These are phyloP conservation scores for Davidsoniella eucalypti DNA, from an alignment of 2,329 filamentous ascomycete genomes.

Conservation along the genomic window DNA sequence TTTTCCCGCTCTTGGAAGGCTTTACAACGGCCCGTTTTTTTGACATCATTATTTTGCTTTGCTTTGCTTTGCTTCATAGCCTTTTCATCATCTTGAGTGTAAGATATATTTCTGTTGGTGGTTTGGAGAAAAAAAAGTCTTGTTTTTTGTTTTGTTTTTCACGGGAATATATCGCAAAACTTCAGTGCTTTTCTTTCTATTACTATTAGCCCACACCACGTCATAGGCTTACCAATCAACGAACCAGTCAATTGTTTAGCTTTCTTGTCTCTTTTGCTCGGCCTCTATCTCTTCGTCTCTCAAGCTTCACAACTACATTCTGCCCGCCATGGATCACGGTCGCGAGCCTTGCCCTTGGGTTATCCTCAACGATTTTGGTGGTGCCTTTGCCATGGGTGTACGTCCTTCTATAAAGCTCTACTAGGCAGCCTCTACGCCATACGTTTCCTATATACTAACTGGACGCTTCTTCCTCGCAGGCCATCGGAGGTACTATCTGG, in stretches of 20 bases:
- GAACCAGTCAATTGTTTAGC: background rate
- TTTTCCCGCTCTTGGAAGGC: background rate
- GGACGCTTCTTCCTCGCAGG: conserved; percentile 26
- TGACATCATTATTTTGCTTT: conserved; percentile 2
- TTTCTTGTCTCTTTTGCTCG: too few relatives aligned
- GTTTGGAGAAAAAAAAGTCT: background rate
- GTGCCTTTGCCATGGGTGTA: conserved; percentile 94
- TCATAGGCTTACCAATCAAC: too few relatives aligned
- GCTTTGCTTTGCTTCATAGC: background rate
- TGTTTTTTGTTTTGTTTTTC: background rate
- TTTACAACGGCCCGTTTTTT: background rate
- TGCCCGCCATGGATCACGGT: conserved; percentile 65
- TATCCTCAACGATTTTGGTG: conserved; percentile 91
- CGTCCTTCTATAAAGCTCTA: conserved; percentile 19
- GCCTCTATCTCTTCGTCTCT: background rate
- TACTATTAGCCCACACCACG: background rate
- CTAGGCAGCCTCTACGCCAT: background rate
- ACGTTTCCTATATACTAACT: conserved; percentile 11
- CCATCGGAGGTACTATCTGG: conserved; percentile 74
- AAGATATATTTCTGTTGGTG: too few relatives aligned
- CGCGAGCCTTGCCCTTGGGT: conserved; percentile 96
- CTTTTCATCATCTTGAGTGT: background rate
- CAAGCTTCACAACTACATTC: background rate
- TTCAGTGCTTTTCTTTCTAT: background rate
- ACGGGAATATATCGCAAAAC: background rate